A percentile compares a stretch with the other conserved stretches of the same genome.
Conservation (phyloP, 805 yeast species). For the Lachancea meyersii region DNA sequence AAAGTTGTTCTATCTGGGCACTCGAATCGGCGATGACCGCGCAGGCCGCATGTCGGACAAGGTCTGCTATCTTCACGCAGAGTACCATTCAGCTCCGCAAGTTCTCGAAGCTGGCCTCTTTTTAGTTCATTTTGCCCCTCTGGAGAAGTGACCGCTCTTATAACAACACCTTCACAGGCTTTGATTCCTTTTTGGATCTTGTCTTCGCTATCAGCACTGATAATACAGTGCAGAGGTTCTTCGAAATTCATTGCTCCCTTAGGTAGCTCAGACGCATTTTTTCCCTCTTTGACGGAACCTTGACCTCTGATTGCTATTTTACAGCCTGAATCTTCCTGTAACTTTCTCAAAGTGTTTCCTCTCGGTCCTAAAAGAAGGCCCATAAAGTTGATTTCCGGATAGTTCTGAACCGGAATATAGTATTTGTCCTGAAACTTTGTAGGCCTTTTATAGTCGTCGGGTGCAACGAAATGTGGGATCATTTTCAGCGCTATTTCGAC, state of each 20-base stretch:
- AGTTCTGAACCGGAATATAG: slow-evolving; percentile 75
- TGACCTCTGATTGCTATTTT: slow-evolving; percentile 86
- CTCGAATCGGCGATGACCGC: slow-evolving; percentile 58
- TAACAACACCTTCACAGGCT: slow-evolving; percentile 67
- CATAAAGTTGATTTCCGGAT: slow-evolving; percentile 88
- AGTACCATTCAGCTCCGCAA: slow-evolving; percentile 93
- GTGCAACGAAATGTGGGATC: slow-evolving; percentile 75
- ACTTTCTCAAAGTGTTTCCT: slow-evolving; percentile 76
- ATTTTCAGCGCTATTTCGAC: slow-evolving; percentile 68
- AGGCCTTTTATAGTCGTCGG: slow-evolving; percentile 66
- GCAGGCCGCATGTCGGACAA: slow-evolving; percentile 59
- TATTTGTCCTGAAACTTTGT: slow-evolving; percentile 74
- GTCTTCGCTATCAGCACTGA: slow-evolving; percentile 76
- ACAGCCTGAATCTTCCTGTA: slow-evolving; percentile 85
- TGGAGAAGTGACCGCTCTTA: slow-evolving; percentile 81
- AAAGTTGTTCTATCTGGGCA: slow-evolving; percentile 53
- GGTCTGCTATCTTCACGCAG: slow-evolving; percentile 69
- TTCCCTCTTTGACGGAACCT: slow-evolving; percentile 94
- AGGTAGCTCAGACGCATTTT: slow-evolving; percentile 43
- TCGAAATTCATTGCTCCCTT: slow-evolving; percentile 50
- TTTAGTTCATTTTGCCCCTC: slow-evolving; percentile 90
- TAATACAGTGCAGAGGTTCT: slow-evolving; percentile 84
- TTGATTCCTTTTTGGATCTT: slow-evolving; percentile 69
- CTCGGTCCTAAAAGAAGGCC: slow-evolving; percentile 92
- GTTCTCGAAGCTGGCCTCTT: slow-evolving; percentile 81